Percentiles rank a stretch among this genome's conserved stretches.
Conservation (phyloP, 1,284 basidiomycete species). For the Malassezia japonica region DNA sequence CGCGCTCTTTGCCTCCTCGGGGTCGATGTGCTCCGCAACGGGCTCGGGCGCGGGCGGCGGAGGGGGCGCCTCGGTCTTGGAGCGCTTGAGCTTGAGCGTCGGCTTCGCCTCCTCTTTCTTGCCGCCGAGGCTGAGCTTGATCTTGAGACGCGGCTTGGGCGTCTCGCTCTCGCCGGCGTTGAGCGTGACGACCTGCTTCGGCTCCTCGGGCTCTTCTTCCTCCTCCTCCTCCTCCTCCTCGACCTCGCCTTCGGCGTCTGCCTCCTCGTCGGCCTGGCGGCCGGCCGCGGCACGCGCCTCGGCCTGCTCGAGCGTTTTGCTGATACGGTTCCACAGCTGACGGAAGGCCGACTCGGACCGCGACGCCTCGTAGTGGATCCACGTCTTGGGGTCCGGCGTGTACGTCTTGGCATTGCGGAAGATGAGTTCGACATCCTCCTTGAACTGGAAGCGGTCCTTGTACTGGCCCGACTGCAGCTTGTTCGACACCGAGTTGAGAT, state of each 20-base stretch:
- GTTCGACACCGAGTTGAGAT: conserved; percentile 75
- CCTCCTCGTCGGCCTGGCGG: conserved; percentile 16
- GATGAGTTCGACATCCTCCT: conserved; percentile 78
- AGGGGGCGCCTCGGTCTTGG: not conserved
- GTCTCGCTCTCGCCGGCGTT: conserved; percentile 22
- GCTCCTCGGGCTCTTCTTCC: not conserved
- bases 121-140: conserved; percentile 23
- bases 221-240: not conserved
- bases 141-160: conserved; percentile 18
- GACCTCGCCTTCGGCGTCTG: not conserved
- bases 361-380: conserved; percentile 66
- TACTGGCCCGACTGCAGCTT: conserved; percentile 78
- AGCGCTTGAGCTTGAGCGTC: conserved; percentile 16
- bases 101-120: conserved; percentile 7
- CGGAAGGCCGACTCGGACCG: conserved; percentile 73
- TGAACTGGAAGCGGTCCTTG: conserved; percentile 70
- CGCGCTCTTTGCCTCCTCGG: not conserved
- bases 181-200: conserved; percentile 20
- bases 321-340: conserved; percentile 58
- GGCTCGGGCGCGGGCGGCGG: not conserved
- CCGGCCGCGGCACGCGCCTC: conserved; percentile 22
- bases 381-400: conserved; percentile 61
- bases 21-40: not conserved
- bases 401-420: conserved; percentile 78
- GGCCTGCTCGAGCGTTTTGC: conserved; percentile 46